These are phyloP conservation scores for Talaromyces stipitatus DNA, from an alignment of 495 filamentous ascomycete genomes.

Conservation along the genomic window DNA sequence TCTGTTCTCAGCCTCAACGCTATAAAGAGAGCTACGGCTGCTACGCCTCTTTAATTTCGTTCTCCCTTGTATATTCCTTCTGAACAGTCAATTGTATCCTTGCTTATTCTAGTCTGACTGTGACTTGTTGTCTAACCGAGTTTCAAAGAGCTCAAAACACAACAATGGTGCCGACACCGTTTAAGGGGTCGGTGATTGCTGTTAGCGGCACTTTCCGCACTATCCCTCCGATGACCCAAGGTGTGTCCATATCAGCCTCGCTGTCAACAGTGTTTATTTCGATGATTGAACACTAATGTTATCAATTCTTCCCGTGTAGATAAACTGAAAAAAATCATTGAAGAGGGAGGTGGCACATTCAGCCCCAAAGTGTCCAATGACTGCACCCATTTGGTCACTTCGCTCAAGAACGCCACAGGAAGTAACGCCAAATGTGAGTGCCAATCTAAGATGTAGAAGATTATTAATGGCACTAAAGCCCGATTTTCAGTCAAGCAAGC, in stretches of 20 bases:
- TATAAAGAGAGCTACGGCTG: not conserved
- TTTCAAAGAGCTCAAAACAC: not conserved
- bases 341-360: conserved; percentile 41
- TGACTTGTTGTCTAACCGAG: not conserved
- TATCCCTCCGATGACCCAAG: conserved; percentile 44
- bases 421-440: conserved; percentile 29
- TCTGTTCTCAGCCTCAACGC: not conserved
- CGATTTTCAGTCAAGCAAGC: conserved; percentile 48
- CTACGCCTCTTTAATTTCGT: too few species aligned
- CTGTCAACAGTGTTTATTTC: conserved; percentile 14
- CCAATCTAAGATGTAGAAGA: too few species aligned
- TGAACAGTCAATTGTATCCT: not conserved
- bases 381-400: conserved; percentile 56
- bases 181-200: conserved; percentile 44
- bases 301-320: conserved; percentile 16
- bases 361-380: conserved; percentile 33
- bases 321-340: conserved; percentile 30
- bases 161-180: conserved; percentile 20
- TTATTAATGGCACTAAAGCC: too few species aligned
- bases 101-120: not conserved
- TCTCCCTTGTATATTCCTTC: not conserved
- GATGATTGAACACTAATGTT: not conserved
- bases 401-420: conserved; percentile 44
- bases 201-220: conserved; percentile 50
- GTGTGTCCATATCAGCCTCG: conserved; percentile 16